A percentile compares a stretch with the other conserved stretches of the same genome.
phyloP scores from a whole-genome alignment of 768 basidiomycete species.

The Porpolomopsis calyptriformis region DNA sequence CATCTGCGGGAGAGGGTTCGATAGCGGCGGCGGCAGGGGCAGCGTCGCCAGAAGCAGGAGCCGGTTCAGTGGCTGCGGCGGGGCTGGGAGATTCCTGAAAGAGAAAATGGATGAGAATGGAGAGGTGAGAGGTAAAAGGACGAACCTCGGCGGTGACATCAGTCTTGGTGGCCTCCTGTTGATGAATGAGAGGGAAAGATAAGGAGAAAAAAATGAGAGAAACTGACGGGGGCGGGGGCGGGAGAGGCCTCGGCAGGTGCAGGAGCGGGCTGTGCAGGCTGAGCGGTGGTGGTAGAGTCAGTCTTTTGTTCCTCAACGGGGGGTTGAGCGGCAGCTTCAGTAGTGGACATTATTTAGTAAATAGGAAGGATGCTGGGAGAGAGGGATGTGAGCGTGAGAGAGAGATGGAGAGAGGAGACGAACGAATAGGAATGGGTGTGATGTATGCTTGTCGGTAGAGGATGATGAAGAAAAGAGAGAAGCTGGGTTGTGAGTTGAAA shows the following conservation, averaged over 20 bases:
- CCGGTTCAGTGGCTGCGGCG: conserved; percentile 22
- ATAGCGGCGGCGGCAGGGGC: conserved; percentile 25
- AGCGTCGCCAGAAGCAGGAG: conserved; percentile 22
- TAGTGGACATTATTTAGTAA: conserved; percentile 75
- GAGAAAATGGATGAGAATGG: conserved; percentile 4
- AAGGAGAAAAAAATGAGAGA: conserved; percentile 7
- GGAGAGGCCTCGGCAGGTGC: conserved; percentile 30
- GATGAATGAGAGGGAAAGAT: background rate
- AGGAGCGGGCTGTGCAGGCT: conserved; percentile 27
- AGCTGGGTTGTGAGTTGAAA: conserved; percentile 41
- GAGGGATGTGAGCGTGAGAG: conserved; percentile 17
- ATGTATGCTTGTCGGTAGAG: conserved; percentile 44
- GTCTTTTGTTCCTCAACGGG: conserved; percentile 44
- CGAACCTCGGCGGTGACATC: conserved; percentile 30
- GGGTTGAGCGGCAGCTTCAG: conserved; percentile 41
- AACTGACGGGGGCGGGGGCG: conserved; percentile 21
- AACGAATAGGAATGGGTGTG: conserved; percentile 31
- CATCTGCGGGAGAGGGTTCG: conserved; percentile 22
- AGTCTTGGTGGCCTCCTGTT: conserved; percentile 32
- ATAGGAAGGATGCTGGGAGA: conserved; percentile 37
- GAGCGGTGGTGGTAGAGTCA: conserved; percentile 30
- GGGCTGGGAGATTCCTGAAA: conserved; percentile 27
- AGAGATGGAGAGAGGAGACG: conserved; percentile 44
- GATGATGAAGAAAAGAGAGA: conserved; percentile 41
- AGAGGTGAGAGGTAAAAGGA: background rate